Evolutionary conservation across 2,329 filamentous ascomycete species (phyloP).

Genomic region (Tolypocladium album): DNA sequence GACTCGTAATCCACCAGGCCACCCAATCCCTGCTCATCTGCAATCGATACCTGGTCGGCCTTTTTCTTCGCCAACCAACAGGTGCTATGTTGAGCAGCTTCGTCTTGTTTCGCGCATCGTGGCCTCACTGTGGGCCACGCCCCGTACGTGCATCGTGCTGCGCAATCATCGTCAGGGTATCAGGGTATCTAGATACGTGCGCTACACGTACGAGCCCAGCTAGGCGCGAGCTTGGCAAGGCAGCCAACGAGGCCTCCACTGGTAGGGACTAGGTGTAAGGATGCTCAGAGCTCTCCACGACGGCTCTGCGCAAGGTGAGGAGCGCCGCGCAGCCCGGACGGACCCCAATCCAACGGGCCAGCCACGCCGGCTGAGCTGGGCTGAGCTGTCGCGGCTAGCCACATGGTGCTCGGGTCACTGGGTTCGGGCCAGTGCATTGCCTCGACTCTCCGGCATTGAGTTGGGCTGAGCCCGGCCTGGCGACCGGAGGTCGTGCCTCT

Average conservation of each 20-base stretch:
- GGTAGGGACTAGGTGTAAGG: background rate
- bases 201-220: background rate
- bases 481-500: background rate
- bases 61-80: background rate
- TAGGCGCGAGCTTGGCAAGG: background rate
- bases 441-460: background rate
- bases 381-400: conserved; percentile 9
- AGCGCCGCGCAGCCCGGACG: background rate
- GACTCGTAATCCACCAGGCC: background rate
- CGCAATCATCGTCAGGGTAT: background rate
- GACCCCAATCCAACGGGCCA: background rate
- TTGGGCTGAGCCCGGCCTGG: background rate
- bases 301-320: background rate
- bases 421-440: conserved; percentile 3
- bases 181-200: background rate
- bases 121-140: background rate
- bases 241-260: background rate
- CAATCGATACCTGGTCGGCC: background rate
- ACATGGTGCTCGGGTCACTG: conserved; percentile 15
- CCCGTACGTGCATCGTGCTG: background rate
- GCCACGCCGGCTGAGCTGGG: background rate
- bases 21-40: background rate
- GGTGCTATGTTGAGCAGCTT: background rate
- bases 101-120: background rate
- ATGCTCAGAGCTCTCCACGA: background rate